Evolutionary conservation across 2,329 filamentous ascomycete genomes (phyloP).

Genomic region (Ceratocystis cacaofunesta): DNA sequence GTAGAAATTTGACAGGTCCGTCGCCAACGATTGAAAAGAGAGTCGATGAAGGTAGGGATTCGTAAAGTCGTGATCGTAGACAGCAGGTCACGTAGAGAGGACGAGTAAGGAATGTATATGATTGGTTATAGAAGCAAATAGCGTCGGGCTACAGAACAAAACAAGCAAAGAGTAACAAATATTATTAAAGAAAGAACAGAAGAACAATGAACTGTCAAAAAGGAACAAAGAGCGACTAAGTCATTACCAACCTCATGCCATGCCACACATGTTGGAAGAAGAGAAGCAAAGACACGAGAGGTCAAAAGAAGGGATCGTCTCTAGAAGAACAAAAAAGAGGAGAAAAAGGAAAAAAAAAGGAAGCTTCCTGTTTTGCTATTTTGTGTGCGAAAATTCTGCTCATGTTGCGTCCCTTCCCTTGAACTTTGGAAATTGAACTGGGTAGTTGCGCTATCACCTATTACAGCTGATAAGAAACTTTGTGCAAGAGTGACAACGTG

Average conservation of each 20-base stretch:
- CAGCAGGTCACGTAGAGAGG: neutral
- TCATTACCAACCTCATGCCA: neutral
- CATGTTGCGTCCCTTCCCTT: neutral
- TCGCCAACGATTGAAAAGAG: neutral
- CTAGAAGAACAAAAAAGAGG: neutral
- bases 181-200: neutral
- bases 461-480: constrained; percentile 3
- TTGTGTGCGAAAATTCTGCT: constrained; percentile 4
- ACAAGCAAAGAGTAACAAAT: constrained; percentile 1
- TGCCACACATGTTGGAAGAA: neutral
- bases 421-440: neutral
- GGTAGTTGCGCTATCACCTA: constrained; percentile 3
- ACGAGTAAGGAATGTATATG: neutral
- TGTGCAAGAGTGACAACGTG: constrained; percentile 6
- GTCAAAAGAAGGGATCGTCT: neutral
- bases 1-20: neutral
- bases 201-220: neutral
- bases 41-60: neutral
- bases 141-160: neutral
- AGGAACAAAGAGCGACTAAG: neutral
- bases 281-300: neutral
- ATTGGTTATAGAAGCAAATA: neutral
- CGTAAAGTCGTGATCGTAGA: neutral
- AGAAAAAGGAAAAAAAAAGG: neutral
- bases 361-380: neutral